A percentile compares a stretch with the other conserved stretches of the same genome.
phyloP scores from a whole-genome alignment of 1,139 yeast species.

The Petasospora fabianii region DNA sequence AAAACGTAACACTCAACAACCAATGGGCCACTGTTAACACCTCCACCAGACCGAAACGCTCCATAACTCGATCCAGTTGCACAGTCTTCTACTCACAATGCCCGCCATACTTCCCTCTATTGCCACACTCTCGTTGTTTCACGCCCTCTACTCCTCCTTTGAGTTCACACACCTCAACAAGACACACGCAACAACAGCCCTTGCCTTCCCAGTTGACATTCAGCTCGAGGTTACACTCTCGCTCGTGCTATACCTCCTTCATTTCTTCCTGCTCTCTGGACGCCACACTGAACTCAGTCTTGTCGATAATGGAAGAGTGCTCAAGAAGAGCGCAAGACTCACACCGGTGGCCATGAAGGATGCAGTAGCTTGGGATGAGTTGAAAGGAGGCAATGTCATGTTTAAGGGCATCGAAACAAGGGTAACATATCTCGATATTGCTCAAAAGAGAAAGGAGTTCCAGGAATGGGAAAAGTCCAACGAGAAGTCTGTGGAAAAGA shows the following conservation, averaged over 20 bases:
- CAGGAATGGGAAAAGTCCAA: constrained; percentile 33
- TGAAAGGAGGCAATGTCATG: constrained; percentile 39
- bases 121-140: constrained; percentile 12
- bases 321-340: constrained; percentile 27
- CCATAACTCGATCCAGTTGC: background rate
- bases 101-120: constrained; percentile 6
- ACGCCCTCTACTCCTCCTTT: constrained; percentile 22
- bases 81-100: constrained; percentile 2
- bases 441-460: constrained; percentile 39
- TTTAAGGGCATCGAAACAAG: constrained; percentile 43
- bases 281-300: constrained; percentile 12
- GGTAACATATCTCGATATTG: constrained; percentile 43
- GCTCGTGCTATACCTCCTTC: constrained; percentile 11
- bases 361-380: constrained; percentile 43
- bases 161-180: constrained; percentile 19
- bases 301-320: constrained; percentile 14
- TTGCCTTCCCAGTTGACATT: constrained; percentile 21
- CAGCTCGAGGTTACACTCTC: constrained; percentile 15
- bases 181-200: constrained; percentile 10
- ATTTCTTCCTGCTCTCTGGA: constrained; percentile 11
- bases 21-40: too few relatives aligned
- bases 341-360: constrained; percentile 45
- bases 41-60: background rate
- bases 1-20: too few relatives aligned
- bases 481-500: background rate